Evolutionary conservation across 2,329 filamentous ascomycete genomes (phyloP).

Genomic region (Colletotrichum coccodes): DNA sequence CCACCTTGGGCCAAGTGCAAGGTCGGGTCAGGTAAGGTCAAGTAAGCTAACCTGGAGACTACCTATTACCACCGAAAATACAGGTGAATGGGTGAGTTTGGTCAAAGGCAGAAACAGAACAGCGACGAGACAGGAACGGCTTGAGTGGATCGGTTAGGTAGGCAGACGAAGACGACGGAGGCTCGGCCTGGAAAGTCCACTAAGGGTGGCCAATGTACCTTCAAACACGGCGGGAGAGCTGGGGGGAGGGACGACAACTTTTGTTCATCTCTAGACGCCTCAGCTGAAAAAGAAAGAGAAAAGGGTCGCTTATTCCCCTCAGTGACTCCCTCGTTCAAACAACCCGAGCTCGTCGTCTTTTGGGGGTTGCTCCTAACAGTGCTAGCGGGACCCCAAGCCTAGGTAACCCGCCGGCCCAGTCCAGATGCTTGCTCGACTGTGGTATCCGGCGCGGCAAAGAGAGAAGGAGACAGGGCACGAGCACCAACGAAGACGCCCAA

Average conservation of each 20-base stretch:
- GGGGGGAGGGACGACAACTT: neutral
- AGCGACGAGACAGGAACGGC: conserved; percentile 2
- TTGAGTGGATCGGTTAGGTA: conserved; percentile 11
- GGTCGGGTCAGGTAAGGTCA: too few relatives aligned
- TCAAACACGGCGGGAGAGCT: neutral
- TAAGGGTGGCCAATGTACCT: neutral
- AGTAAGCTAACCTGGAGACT: neutral
- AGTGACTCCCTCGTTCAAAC: neutral
- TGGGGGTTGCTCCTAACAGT: neutral
- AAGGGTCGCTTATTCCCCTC: neutral
- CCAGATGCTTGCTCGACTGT: neutral
- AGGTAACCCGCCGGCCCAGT: neutral
- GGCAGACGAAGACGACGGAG: conserved; percentile 4
- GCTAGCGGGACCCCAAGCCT: neutral
- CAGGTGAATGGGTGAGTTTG: neutral
- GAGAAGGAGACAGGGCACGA: neutral
- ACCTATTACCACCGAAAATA: neutral
- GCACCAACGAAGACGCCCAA: neutral
- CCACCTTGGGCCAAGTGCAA: neutral
- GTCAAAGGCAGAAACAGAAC: neutral
- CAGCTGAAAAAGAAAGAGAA: neutral
- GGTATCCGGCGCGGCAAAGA: neutral
- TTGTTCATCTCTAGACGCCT: too few relatives aligned
- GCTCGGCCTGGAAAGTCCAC: conserved; percentile 1
- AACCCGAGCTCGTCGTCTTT: neutral